Conservation (phyloP, 495 filamentous ascomycete genomes). For the Daldinia concentrica region DNA sequence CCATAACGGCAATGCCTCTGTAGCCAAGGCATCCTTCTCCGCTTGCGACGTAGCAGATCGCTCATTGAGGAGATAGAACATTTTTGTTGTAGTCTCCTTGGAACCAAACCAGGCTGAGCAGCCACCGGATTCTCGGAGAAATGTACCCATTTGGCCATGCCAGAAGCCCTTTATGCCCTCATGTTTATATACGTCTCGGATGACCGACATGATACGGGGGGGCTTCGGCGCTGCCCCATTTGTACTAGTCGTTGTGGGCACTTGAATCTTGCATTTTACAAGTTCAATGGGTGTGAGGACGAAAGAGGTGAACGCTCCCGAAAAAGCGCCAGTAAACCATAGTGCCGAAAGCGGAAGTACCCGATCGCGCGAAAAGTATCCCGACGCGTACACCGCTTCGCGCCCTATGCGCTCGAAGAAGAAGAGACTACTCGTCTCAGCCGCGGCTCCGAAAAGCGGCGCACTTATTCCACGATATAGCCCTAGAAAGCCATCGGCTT, state of each 20-base stretch:
- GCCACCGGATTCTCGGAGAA: constrained; percentile 93
- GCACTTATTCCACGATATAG: constrained; percentile 95
- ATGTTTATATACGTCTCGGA: constrained; percentile 78
- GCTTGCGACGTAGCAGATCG: constrained; percentile 40
- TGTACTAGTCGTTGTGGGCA: constrained; percentile 55
- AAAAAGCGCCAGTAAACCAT: constrained; percentile 78
- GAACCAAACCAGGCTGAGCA: constrained; percentile 94
- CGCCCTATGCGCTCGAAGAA: constrained; percentile 80
- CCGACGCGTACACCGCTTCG: constrained; percentile 63
- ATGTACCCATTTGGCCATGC: constrained; percentile 91
- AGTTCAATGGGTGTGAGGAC: constrained; percentile 95
- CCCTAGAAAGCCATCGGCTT: constrained; percentile 76
- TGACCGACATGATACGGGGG: constrained; percentile 62
- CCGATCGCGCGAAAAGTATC: constrained; percentile 60
- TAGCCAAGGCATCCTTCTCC: constrained; percentile 45
- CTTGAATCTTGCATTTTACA: constrained; percentile 98
- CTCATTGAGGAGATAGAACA: constrained; percentile 64
- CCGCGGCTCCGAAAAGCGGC: constrained; percentile 87
- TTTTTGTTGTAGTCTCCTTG: constrained; percentile 79
- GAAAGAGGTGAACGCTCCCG: constrained; percentile 90
- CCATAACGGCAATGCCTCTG: constrained; percentile 66
- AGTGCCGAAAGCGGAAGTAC: constrained; percentile 76
- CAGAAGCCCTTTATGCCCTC: constrained; percentile 89
- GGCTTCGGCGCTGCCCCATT: constrained; percentile 40
- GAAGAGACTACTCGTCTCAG: constrained; percentile 94